Conservation (phyloP, 2,329 filamentous ascomycete genomes). For the Monilinia polystroma region DNA sequence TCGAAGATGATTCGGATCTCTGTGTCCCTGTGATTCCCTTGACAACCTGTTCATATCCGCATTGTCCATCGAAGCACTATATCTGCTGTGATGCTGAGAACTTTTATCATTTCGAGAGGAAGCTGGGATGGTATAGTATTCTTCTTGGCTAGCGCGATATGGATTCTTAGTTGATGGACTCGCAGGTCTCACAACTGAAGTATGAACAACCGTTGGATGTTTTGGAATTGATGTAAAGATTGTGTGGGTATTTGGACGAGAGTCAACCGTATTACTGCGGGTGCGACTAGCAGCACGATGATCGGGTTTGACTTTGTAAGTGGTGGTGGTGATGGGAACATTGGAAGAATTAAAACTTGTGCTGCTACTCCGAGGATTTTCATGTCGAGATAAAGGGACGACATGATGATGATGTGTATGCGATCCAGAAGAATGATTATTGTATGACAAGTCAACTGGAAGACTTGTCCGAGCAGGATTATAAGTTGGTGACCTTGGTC, state of each 20-base stretch:
- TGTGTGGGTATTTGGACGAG: slow-evolving; percentile 47
- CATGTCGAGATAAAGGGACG: slow-evolving; percentile 46
- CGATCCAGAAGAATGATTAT: slow-evolving; percentile 10
- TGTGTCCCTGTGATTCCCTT: slow-evolving; percentile 24
- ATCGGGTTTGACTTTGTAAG: slow-evolving; percentile 57
- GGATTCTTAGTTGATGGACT: slow-evolving; percentile 54
- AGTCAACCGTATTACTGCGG: slow-evolving; percentile 52
- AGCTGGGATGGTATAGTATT: slow-evolving; percentile 58
- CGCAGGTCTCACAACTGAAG: slow-evolving; percentile 39
- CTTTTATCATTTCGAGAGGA: slow-evolving; percentile 50
- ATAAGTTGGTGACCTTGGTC: slow-evolving; percentile 48
- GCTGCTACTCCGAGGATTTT: slow-evolving; percentile 41
- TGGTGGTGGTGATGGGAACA: slow-evolving; percentile 50
- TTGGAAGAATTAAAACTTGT: slow-evolving; percentile 34
- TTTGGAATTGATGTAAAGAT: slow-evolving; percentile 55
- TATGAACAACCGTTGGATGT: slow-evolving; percentile 37
- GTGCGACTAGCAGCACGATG: slow-evolving; percentile 49
- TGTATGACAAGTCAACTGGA: slow-evolving; percentile 46
- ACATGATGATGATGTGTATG: slow-evolving; percentile 51
- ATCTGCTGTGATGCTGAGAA: slow-evolving; percentile 41
- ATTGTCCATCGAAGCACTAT: slow-evolving; percentile 51
- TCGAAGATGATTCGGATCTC: slow-evolving; percentile 30
- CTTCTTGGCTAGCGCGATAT: slow-evolving; percentile 53
- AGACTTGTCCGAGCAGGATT: slow-evolving; percentile 56
- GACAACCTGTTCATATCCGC: slow-evolving; percentile 45